Evolutionary conservation across 495 filamentous ascomycete species (phyloP), one percentile per base, ranked within the genome.

Genomic region (Trichoderma reesei): DNA sequence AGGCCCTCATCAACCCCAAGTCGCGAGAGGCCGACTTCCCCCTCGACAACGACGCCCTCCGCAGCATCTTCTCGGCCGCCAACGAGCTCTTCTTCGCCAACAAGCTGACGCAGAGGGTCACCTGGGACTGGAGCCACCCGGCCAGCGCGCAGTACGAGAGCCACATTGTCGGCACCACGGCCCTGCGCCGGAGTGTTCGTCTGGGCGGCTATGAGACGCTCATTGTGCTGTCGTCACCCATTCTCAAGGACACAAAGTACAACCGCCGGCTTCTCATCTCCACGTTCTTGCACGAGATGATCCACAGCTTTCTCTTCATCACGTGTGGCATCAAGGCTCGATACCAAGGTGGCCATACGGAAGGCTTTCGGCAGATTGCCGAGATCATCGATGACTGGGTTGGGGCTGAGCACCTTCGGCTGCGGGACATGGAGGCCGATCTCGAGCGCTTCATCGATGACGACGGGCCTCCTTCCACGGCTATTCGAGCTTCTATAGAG

Each of bases 241-340:
- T 84, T 31, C 75, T 85, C 18, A 70, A 72, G 33, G 71, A 76
- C 59, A 65, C 67, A 39, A 72, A 70, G 42, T 84, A 80, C 69
- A 80, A 80, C 66, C 69, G 80, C 14, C 73, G 78, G 42, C 73
- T 85, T 38, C 75, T 85, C 37, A 82, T 85, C 63, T 80, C 77
- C 20, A 80, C 83, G 3, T 83, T 85, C 63, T 68, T 85, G 62
- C 83, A 85, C 68, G 83, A 85, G 70, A 72, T 83, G 31, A 78
- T 84, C 46, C 83, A 85, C 68, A 78, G 80, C 67, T 85, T 83
- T 65, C 69, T 85, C 41, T 84, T 85, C 65, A 79, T 85, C 56
- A 72, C 70, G 63, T 80, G 79, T 66, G 83, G 83, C 37, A 82
- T 84, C 62, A 66, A 72, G 5, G 80, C 82, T 0, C 67, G 74